phyloP scores from a whole-genome alignment of 768 basidiomycete species.

The Amanita inopinata region DNA sequence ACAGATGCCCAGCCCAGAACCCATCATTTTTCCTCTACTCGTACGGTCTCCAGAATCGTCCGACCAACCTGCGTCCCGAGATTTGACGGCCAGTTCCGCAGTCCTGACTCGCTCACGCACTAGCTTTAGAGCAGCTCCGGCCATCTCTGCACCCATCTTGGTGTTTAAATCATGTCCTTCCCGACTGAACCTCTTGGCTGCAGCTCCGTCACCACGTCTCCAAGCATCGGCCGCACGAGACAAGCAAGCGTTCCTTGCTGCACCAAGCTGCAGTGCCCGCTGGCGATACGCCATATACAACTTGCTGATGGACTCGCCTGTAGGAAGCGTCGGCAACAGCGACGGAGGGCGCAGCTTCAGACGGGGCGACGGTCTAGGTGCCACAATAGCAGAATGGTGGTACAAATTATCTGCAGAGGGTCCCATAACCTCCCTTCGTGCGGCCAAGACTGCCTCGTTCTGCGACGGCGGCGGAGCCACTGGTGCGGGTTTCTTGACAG shows the following conservation, averaged over 20 bases:
- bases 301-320: slow-evolving; percentile 68
- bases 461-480: slow-evolving; percentile 15
- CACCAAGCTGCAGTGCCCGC: slow-evolving; percentile 84
- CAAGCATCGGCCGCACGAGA: slow-evolving; percentile 95
- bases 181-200: slow-evolving; percentile 87
- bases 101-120: slow-evolving; percentile 74
- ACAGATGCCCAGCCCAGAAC: slow-evolving; percentile 76
- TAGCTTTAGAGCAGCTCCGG: slow-evolving; percentile 73
- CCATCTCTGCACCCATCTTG: slow-evolving; percentile 84
- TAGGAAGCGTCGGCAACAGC: slow-evolving; percentile 81
- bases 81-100: slow-evolving; percentile 67
- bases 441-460: slow-evolving; percentile 30
- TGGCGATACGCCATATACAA: slow-evolving; percentile 87
- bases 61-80: slow-evolving; percentile 63
- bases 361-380: slow-evolving; percentile 76
- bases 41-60: slow-evolving; percentile 79
- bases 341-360: slow-evolving; percentile 75
- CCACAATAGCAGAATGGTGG: slow-evolving; percentile 60
- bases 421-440: slow-evolving; percentile 50
- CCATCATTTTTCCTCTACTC: slow-evolving; percentile 64
- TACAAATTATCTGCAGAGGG: slow-evolving; percentile 52
- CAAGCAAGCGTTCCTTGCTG: slow-evolving; percentile 88
- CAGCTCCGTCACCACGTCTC: slow-evolving; percentile 90
- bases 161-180: slow-evolving; percentile 92
- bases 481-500: slow-evolving; percentile 65